Base-by-base conservation (phyloP, 208 protist species). In the Leishmania amazonensis region DNA sequence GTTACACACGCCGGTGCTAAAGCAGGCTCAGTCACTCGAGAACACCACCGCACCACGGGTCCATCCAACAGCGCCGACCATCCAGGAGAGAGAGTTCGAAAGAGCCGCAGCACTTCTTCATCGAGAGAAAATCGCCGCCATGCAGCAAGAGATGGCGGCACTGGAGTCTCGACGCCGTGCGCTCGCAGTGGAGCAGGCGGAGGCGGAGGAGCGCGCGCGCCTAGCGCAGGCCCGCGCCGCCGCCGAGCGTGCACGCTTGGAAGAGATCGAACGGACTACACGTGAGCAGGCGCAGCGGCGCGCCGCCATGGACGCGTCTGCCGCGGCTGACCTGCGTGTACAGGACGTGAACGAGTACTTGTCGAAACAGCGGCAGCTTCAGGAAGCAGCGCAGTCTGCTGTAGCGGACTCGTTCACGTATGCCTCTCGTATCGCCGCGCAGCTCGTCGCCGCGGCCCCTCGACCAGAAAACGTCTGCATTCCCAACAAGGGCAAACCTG, bases 141-240 rank as follows among this genome's bases (percentile, higher is more conserved):
- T 93, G 75, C 75, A 79, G 79, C 74, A 87, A 51, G 86, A 90
- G 68, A 75, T 87, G 35, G 70, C 71, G 42, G 80, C 87, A 74
- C 84, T 85, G 45, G 82, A 77, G 31, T 85, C 80, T 40, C 83
- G 84, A 6, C 77, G 83, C 5, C 83, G 76, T 2, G 78, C 88
- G 64, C 68, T 81, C 15, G 74, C 84, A 5, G 60, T 86, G 76
- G 85, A 88, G 76, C 80, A 83, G 80, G 75, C 54, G 11, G 87
- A 88, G 62, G 90, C 88, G 38, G 88, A 86, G 21, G 88, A 91
- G 60, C 85, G 87, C 7, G 77, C 73, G n/a, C 76, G 85, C 6
- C 68, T 93, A 38, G 79, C 76, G 17, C 57, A 64, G 17, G 86
- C 84, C 4, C 81, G 91, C 47, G 51, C 80, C 19, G 58, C 42